Conservation (phyloP, 257 asterid genomes). For the Nyctanthes arbortristis region DNA sequence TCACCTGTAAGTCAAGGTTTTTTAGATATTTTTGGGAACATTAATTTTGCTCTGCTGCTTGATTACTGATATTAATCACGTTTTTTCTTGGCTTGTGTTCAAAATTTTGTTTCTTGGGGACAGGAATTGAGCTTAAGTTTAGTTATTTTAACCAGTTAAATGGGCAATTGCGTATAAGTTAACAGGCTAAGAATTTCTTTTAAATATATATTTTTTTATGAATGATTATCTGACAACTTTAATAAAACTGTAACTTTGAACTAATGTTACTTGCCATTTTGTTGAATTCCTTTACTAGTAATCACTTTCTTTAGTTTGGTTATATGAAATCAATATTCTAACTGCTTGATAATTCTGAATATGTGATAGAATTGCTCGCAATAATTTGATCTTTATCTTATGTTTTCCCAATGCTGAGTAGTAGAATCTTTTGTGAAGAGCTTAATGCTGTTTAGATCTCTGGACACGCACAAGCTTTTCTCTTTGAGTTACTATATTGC, state of each 20-base stretch:
- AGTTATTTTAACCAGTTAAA: neutral
- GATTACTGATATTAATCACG: neutral
- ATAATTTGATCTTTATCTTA: neutral
- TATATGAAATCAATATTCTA: neutral
- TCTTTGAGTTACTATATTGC: neutral
- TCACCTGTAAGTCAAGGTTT: slow-evolving; percentile 71
- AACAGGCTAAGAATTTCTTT: neutral
- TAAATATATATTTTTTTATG: too few species aligned
- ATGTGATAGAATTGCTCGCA: neutral
- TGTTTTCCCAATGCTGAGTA: neutral
- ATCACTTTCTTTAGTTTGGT: neutral
- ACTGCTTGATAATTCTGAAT: neutral
- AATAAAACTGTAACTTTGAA: neutral
- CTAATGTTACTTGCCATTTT: neutral
- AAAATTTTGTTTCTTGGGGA: neutral
- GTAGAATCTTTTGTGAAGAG: too few species aligned
- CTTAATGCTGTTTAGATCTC: too few species aligned
- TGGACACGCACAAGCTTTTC: too few species aligned
- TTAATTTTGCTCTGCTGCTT: neutral
- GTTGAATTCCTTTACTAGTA: neutral
- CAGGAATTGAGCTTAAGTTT: neutral
- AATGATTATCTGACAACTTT: neutral
- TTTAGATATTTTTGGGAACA: neutral
- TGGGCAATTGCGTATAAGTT: neutral
- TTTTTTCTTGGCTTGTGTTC: neutral